A percentile compares a stretch with the other conserved stretches of the same genome.
These are phyloP conservation scores for Xerocomellus amylosporus DNA, from an alignment of 768 basidiomycete genomes.

Conservation along the genomic window DNA sequence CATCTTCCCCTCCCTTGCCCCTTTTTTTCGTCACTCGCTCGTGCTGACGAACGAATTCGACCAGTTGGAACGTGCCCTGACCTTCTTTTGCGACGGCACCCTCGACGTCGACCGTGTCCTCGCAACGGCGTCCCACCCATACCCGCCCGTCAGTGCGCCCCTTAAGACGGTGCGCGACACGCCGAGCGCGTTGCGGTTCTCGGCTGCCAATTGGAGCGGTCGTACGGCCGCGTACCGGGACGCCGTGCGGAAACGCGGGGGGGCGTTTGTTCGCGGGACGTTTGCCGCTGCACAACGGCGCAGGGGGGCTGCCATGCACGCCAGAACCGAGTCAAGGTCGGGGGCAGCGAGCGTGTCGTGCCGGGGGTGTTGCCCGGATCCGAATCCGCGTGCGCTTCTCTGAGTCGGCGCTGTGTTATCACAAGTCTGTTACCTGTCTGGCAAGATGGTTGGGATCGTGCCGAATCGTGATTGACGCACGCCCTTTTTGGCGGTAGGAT, in stretches of 20 bases:
- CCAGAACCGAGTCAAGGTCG: too few species aligned
- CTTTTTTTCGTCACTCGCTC: too few species aligned
- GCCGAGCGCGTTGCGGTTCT: background rate
- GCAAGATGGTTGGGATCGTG: too few species aligned
- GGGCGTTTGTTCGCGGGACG: background rate
- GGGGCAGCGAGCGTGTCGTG: background rate
- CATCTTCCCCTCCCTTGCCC: too few species aligned
- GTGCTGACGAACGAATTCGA: background rate
- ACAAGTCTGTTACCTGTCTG: too few species aligned
- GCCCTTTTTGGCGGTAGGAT: too few species aligned
- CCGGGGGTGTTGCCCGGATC: background rate
- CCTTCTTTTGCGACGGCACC: background rate
- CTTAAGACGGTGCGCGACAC: background rate
- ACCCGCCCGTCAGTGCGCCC: background rate
- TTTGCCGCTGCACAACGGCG: background rate
- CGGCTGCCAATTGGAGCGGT: background rate
- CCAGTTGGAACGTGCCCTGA: conserved; percentile 1
- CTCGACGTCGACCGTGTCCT: background rate
- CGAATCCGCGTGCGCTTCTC: background rate
- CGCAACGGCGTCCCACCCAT: background rate
- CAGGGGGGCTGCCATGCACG: too few species aligned
- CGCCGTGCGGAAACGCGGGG: background rate
- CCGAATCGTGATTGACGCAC: too few species aligned
- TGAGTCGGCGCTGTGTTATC: too few species aligned
- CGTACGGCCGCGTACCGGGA: conserved; percentile 1